These are phyloP conservation scores for Hirsutella rhossiliensis DNA, from an alignment of 2,329 filamentous ascomycete species.

Conservation along the genomic window DNA sequence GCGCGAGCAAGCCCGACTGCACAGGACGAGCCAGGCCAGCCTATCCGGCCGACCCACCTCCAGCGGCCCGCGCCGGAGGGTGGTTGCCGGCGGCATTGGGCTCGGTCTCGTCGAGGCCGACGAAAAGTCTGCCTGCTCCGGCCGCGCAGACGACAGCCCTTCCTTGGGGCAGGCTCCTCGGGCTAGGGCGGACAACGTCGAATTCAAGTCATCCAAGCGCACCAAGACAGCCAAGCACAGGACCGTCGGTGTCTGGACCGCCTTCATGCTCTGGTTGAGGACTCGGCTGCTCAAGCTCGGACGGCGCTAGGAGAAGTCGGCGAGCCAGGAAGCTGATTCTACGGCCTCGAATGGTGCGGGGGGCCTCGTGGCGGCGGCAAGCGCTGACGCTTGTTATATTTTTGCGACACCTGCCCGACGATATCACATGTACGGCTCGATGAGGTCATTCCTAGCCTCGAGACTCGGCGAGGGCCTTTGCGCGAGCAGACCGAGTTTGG, in stretches of 20 bases:
- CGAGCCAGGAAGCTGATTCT: slow-evolving; percentile 3
- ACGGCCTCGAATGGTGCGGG: not conserved
- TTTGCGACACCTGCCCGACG: no score
- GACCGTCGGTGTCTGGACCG: slow-evolving; percentile 50
- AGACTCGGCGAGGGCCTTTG: no score
- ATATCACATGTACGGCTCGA: not conserved
- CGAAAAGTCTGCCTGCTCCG: slow-evolving; percentile 35
- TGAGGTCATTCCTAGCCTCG: not conserved
- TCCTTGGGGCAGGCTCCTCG: slow-evolving; percentile 15
- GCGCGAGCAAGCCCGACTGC: slow-evolving; percentile 28
- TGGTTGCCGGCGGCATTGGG: not conserved
- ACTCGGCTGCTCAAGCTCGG: slow-evolving; percentile 34
- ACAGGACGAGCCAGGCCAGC: slow-evolving; percentile 24
- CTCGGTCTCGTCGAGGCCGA: slow-evolving; percentile 9
- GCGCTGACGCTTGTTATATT: not conserved
- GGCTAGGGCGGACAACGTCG: slow-evolving; percentile 26
- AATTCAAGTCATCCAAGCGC: slow-evolving; percentile 29
- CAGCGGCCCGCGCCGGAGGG: slow-evolving; percentile 16
- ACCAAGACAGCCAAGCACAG: slow-evolving; percentile 42
- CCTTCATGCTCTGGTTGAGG: slow-evolving; percentile 51
- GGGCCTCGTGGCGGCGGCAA: not conserved
- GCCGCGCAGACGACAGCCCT: slow-evolving; percentile 19
- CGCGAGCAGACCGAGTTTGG: no score
- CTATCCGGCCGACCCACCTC: slow-evolving; percentile 20
- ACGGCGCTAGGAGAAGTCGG: slow-evolving; percentile 20